Percentiles rank a stretch among this genome's conserved stretches.
Conservation (phyloP, 108 stramenopile species). For the Conticribra weissflogii region DNA sequence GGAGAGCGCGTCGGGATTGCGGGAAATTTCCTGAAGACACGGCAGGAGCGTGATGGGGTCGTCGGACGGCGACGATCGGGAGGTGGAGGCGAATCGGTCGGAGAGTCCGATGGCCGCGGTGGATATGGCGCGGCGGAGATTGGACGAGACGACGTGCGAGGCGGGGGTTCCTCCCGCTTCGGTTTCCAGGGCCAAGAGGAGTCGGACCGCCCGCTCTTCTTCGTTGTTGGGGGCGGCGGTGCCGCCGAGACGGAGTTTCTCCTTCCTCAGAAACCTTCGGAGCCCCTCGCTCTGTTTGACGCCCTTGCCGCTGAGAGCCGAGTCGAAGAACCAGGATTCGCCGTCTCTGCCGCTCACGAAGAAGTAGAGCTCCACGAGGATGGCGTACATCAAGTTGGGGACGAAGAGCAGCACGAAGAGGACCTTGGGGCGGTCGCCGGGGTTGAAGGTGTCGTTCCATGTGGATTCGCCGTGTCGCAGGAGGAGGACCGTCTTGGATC, state of each 20-base stretch:
- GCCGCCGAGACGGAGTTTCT: constrained; percentile 31
- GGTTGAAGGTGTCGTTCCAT: constrained; percentile 93
- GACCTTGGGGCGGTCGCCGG: constrained; percentile 70
- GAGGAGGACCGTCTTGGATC: constrained; percentile 78
- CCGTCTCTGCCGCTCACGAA: constrained; percentile 65
- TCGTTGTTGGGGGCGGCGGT: too few relatives aligned
- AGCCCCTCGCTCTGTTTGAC: constrained; percentile 63
- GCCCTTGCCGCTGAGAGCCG: constrained; percentile 73
- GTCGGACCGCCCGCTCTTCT: constrained; percentile 34
- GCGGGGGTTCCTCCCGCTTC: constrained; percentile 24
- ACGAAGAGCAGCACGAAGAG: constrained; percentile 72
- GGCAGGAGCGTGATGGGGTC: constrained; percentile 70
- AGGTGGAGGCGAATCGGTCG: constrained; percentile 57
- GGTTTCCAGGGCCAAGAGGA: constrained; percentile 25
- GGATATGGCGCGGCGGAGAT: constrained; percentile 82
- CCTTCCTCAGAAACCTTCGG: constrained; percentile 57
- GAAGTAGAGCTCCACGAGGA: constrained; percentile 69
- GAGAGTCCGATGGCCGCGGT: constrained; percentile 79
- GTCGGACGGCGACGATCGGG: constrained; percentile 9
- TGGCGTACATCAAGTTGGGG: constrained; percentile 68
- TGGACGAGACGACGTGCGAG: constrained; percentile 79
- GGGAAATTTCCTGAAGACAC: constrained; percentile 83
- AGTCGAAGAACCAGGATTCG: constrained; percentile 87
- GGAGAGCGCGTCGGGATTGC: constrained; percentile 87
- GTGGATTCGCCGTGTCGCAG: constrained; percentile 87